Base-by-base conservation (phyloP, 2,329 filamentous ascomycete species). In the Aureobasidium sp. region DNA sequence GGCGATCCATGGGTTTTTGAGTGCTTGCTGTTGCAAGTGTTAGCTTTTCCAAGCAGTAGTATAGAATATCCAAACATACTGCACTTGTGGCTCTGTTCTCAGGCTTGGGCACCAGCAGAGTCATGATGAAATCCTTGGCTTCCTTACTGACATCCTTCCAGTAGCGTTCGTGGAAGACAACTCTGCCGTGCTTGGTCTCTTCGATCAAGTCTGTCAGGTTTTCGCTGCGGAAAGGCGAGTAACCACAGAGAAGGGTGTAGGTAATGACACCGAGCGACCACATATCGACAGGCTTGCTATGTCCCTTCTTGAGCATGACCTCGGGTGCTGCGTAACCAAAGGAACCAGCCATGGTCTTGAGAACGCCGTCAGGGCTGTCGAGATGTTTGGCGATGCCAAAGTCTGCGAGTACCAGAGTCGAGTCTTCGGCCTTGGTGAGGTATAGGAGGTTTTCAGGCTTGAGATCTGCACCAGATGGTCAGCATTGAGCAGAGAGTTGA, bases 361-460 rank as follows among this genome's bases (percentile, higher is more conserved):
- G 84, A 48, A 96, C 90, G 70, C 96, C 92, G 66, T 92, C 86
- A 68, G 92, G 90, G 67, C 83, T 89, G 72, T 96, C 92, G 39
- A 99, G 84, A 84, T 96, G 97, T 79, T 99, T 99, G 59, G 94
- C 94, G 72, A 99, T 99, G 73, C 95, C 94, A 70, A 99, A 99
- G 74, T 99, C 94, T 62, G 94, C 94, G 63, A 99, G 83, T 9
- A 99, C 92, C 30, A 99, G 84, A 65, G 91, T 86, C 15, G 94
- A 97, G 66, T 91, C 79, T 29, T 83, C 71, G 47, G 88, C 86
- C 66, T 82, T 85, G 65, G 89, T 96, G 54, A 96, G 85, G 74
- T 99, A 99, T 49, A 99, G 86, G 5, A 99, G 85, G 73, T 99
- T 99, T 75, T 99, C 94, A 30, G 94, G 94, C 77, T 99, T 99